Percentiles rank a stretch among this genome's conserved stretches.
Evolutionary conservation across 345 rosid genomes (phyloP).

Genomic region (Cardamine occulta): DNA sequence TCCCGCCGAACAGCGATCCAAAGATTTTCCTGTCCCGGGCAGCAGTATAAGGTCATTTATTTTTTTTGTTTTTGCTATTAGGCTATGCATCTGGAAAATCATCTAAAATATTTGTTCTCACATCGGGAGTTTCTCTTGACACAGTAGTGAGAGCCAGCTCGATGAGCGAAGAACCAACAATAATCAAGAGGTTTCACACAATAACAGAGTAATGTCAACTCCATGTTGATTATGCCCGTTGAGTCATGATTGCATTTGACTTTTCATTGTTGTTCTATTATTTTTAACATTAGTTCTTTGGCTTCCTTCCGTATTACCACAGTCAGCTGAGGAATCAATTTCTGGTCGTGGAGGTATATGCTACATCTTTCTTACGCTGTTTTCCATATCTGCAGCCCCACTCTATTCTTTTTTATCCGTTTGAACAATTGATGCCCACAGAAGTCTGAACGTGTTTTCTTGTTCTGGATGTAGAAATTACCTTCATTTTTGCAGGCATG

Average conservation of each 20-base stretch:
- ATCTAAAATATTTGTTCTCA: conserved; percentile 4
- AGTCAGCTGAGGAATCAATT: conserved; percentile 40
- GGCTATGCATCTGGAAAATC: conserved; percentile 18
- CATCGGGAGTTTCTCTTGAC: conserved; percentile 20
- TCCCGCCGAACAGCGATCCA: conserved; percentile 52
- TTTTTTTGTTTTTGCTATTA: background rate
- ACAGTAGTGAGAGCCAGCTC: conserved; percentile 31
- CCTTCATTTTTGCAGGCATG: conserved; percentile 19
- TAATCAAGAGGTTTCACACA: conserved; percentile 27
- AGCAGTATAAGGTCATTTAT: conserved; percentile 59
- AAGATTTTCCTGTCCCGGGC: conserved; percentile 45
- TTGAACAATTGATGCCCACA: conserved; percentile 15
- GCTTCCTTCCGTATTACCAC: conserved; percentile 26
- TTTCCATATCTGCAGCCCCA: background rate
- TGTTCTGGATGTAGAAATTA: conserved; percentile 3
- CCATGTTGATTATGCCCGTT: conserved; percentile 26
- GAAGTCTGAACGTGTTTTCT: conserved; percentile 17
- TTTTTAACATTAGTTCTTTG: conserved; percentile 19
- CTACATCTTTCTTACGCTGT: conserved; percentile 24
- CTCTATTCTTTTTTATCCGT: background rate
- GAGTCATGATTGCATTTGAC: conserved; percentile 10
- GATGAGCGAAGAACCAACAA: conserved; percentile 36
- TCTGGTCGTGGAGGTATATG: conserved; percentile 43
- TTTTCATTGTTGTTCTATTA: conserved; percentile 24
- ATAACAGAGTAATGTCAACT: conserved; percentile 39